Conservation (phyloP, 2,329 filamentous ascomycete species). For the Colletotrichum trifolii region DNA sequence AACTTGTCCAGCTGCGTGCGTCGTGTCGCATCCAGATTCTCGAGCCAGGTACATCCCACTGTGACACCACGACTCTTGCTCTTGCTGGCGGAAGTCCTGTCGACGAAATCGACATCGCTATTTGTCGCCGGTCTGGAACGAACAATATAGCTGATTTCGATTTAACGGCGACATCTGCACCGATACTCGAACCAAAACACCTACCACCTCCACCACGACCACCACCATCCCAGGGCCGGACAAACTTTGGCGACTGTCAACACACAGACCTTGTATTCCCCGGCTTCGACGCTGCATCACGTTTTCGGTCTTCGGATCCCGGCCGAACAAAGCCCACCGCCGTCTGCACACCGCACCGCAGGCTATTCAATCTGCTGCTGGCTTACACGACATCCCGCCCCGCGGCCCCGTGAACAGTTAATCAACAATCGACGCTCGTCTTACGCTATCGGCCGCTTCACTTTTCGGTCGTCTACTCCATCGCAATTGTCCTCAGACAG, state of each 20-base stretch:
- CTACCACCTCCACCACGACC: no score
- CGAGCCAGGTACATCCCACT: slow-evolving; percentile 15
- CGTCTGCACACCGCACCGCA: neutral
- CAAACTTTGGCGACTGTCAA: slow-evolving; percentile 16
- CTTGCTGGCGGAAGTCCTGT: no score
- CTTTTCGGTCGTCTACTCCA: no score
- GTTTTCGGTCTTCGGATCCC: slow-evolving; percentile 30
- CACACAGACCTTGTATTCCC: slow-evolving; percentile 15
- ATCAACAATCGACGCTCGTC: slow-evolving; percentile 33
- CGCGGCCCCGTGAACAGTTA: slow-evolving; percentile 23
- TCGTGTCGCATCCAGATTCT: slow-evolving; percentile 26
- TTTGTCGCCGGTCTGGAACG: neutral
- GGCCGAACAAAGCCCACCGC: slow-evolving; percentile 28
- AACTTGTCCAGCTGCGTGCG: neutral
- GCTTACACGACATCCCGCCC: slow-evolving; percentile 16
- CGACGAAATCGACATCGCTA: neutral
- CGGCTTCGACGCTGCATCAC: slow-evolving; percentile 29
- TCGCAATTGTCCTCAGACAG: slow-evolving; percentile 13
- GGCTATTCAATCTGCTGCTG: slow-evolving; percentile 11
- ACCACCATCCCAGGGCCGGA: slow-evolving; percentile 8
- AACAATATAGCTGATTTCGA: neutral
- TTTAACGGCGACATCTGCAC: slow-evolving; percentile 10
- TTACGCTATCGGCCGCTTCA: slow-evolving; percentile 25
- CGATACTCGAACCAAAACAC: no score
- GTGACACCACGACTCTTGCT: neutral